Conservation (phyloP, 129 eudicot species). For the Saussurea involucrata region DNA sequence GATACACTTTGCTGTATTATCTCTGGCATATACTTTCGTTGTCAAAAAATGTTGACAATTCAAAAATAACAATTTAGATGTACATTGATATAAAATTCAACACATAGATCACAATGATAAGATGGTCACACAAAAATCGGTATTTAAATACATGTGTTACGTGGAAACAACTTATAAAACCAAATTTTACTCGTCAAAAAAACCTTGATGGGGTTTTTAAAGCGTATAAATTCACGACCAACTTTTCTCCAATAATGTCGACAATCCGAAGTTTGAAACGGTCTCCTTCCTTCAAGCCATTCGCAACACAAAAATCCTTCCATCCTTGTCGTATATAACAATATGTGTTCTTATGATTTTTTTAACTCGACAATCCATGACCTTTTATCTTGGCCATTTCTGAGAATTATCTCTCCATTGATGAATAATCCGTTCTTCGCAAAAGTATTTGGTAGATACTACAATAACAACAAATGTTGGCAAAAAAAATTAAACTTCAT, state of each 20-base stretch:
- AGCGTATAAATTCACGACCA: not conserved
- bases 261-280: conserved; percentile 16
- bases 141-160: not conserved
- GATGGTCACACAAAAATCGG: not conserved
- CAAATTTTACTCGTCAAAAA: not conserved
- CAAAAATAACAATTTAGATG: too few relatives aligned
- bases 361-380: conserved; percentile 20
- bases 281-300: conserved; percentile 24
- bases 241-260: not conserved
- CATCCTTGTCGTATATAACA: conserved; percentile 6
- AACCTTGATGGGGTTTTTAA: not conserved
- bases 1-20: too few relatives aligned
- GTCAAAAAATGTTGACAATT: too few relatives aligned
- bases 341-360: not conserved
- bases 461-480: not conserved
- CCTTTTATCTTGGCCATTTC: not conserved
- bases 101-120: too few relatives aligned
- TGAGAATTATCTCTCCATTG: conserved; percentile 14
- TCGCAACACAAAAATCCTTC: conserved; percentile 12
- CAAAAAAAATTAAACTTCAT: too few relatives aligned
- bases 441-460: conserved; percentile 17
- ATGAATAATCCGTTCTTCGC: conserved; percentile 13
- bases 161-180: not conserved
- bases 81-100: too few relatives aligned
- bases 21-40: too few relatives aligned